Conservation (phyloP, 345 rosid genomes). For the Salix caprea region DNA sequence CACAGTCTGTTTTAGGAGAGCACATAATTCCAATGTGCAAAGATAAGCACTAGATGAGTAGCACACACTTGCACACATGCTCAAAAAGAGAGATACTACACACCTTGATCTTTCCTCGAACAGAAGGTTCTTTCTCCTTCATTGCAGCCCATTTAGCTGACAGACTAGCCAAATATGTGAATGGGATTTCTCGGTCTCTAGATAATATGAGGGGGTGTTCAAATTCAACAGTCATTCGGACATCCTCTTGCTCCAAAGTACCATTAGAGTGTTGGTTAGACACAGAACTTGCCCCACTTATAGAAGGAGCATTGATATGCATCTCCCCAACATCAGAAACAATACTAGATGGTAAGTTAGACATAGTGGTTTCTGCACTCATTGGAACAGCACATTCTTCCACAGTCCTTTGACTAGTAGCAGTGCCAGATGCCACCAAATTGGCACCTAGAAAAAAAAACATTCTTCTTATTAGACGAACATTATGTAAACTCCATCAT, state of each 20-base stretch:
- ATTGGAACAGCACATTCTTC: slow-evolving; percentile 27
- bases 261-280: slow-evolving; percentile 24
- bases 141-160: slow-evolving; percentile 68
- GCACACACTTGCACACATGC: neutral
- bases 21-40: neutral
- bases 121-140: slow-evolving; percentile 42
- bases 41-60: neutral
- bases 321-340: slow-evolving; percentile 31
- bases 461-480: too few species aligned
- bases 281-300: slow-evolving; percentile 18
- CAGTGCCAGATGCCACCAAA: slow-evolving; percentile 27
- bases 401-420: slow-evolving; percentile 29
- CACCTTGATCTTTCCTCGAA: slow-evolving; percentile 82
- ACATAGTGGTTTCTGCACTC: slow-evolving; percentile 18
- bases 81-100: neutral
- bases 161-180: slow-evolving; percentile 82
- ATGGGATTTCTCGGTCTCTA: slow-evolving; percentile 60
- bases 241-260: slow-evolving; percentile 28
- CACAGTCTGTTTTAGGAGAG: neutral
- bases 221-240: slow-evolving; percentile 38
- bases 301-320: slow-evolving; percentile 28
- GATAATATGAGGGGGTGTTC: slow-evolving; percentile 50
- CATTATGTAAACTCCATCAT: neutral
- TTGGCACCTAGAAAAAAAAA: slow-evolving; percentile 32
- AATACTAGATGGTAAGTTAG: slow-evolving; percentile 40